Percentiles rank a stretch among this genome's conserved stretches.
These are phyloP conservation scores for Funneliformis mosseae DNA, from an alignment of 192 early-diverging fungal genomes.

Conservation along the genomic window DNA sequence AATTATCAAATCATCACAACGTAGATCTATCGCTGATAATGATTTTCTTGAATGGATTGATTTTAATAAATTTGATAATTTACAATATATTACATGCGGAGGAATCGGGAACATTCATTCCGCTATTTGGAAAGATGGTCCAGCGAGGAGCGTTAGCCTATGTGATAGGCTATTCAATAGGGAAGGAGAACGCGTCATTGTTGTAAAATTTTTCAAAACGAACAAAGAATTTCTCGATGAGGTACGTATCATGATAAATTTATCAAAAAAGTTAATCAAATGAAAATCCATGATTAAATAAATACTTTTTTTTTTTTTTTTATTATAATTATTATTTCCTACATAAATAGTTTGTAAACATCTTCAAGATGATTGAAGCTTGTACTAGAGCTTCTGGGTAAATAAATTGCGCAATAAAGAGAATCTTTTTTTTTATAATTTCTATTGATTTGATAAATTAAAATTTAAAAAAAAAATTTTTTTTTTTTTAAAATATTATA, in stretches of 20 bases:
- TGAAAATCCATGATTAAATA: no score
- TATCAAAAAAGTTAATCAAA: not conserved
- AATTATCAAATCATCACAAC: not conserved
- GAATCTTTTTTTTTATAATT: no score
- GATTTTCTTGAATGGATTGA: slow-evolving; percentile 6
- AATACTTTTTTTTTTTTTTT: not conserved
- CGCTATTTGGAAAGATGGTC: slow-evolving; percentile 8
- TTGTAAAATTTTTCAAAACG: no score
- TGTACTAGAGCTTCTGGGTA: not conserved
- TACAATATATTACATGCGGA: not conserved
- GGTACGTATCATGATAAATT: not conserved
- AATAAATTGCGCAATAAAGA: no score
- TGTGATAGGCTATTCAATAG: no score
- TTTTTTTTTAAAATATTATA: not conserved
- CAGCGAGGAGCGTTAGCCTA: not conserved
- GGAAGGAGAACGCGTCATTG: no score
- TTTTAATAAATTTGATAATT: not conserved
- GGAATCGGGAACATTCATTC: not conserved
- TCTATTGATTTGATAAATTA: not conserved
- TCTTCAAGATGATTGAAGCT: not conserved
- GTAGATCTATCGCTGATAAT: not conserved
- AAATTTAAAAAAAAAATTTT: not conserved
- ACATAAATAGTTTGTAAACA: not conserved
- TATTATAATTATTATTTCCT: not conserved
- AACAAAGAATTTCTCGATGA: no score